These are phyloP conservation scores for Prunus campanulata DNA, from an alignment of 306 rosid genomes.

Conservation along the genomic window DNA sequence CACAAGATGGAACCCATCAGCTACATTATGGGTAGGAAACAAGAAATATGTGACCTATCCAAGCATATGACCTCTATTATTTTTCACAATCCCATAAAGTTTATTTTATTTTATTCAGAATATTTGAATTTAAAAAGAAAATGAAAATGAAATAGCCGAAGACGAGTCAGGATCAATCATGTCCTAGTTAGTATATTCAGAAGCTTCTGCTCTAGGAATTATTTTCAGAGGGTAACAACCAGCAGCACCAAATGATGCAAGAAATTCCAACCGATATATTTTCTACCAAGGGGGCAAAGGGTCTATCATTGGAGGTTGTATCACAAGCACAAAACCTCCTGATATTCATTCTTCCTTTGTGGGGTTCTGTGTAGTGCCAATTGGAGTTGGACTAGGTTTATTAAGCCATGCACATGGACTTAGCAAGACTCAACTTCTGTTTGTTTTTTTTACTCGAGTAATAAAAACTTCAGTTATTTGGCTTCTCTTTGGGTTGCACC, in stretches of 20 bases:
- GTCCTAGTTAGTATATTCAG: background rate
- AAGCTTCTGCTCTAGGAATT: background rate
- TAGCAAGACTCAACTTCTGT: background rate
- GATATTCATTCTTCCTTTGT: background rate
- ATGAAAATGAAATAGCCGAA: background rate
- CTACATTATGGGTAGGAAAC: background rate
- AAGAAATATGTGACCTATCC: background rate
- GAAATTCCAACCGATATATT: background rate
- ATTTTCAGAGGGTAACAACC: background rate
- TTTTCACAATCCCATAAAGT: background rate
- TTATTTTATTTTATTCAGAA: too few species aligned
- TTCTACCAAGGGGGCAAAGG: background rate
- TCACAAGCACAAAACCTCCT: conserved; percentile 3
- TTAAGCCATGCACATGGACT: background rate
- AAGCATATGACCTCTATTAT: background rate
- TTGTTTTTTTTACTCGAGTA: background rate
- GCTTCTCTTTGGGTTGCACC: background rate
- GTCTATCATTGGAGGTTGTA: background rate
- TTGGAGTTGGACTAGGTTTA: conserved; percentile 5
- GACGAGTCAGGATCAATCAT: background rate
- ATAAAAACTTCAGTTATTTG: background rate
- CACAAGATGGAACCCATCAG: conserved; percentile 16
- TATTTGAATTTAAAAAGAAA: background rate
- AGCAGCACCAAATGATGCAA: background rate
- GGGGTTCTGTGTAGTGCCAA: background rate